A percentile compares a stretch with the other conserved stretches of the same genome.
phyloP scores from a whole-genome alignment of 768 basidiomycete species.

The Boletus patriciae region DNA sequence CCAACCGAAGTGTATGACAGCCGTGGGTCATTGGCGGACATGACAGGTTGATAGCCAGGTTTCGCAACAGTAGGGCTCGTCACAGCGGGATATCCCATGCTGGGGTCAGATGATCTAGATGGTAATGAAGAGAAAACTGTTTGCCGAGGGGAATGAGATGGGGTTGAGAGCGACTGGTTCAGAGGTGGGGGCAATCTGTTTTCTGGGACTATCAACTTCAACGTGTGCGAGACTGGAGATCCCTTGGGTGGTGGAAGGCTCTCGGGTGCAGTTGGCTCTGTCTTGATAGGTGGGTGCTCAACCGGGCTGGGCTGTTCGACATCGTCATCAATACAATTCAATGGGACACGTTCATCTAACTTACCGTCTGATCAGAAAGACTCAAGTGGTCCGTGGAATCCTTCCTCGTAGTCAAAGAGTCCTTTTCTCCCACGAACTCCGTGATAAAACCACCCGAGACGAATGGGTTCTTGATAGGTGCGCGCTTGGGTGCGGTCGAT shows the following conservation, averaged over 20 bases:
- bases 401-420: constrained; percentile 23
- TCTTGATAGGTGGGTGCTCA: constrained; percentile 20
- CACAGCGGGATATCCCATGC: constrained; percentile 11
- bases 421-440: constrained; percentile 39
- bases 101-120: constrained; percentile 17
- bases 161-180: constrained; percentile 12
- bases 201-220: constrained; percentile 16
- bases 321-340: background rate
- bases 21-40: constrained; percentile 29
- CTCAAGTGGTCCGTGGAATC: constrained; percentile 18
- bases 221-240: constrained; percentile 10
- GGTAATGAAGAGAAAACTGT: constrained; percentile 16
- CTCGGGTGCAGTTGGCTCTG: constrained; percentile 16
- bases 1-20: constrained; percentile 43
- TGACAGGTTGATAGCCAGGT: constrained; percentile 29
- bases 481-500: constrained; percentile 15
- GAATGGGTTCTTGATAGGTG: constrained; percentile 42
- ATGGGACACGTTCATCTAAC: background rate
- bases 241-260: constrained; percentile 12
- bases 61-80: constrained; percentile 19
- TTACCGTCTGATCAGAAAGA: constrained; percentile 17
- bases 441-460: constrained; percentile 52
- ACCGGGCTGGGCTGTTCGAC: constrained; percentile 15
- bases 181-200: constrained; percentile 3
- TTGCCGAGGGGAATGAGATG: constrained; percentile 13